Evolutionary conservation across 2,329 filamentous ascomycete genomes (phyloP).

Genomic region (Neophaeococcomyces aloes): DNA sequence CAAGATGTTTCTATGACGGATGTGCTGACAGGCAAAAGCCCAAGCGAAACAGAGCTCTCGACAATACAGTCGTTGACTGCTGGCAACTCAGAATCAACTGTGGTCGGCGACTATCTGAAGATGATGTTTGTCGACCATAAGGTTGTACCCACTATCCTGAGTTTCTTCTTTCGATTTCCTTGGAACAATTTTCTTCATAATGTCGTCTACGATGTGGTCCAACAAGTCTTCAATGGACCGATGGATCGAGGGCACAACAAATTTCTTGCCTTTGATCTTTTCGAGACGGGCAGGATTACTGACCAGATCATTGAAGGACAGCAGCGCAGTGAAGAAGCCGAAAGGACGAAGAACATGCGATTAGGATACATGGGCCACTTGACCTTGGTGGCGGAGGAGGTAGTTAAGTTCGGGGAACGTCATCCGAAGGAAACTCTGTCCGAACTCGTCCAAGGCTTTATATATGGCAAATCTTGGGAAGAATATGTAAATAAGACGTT

Average conservation of each 20-base stretch:
- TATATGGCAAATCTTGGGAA: conserved; percentile 84
- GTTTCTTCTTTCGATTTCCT: conserved; percentile 95
- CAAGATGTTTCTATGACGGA: conserved; percentile 9
- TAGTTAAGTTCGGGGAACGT: conserved; percentile 94
- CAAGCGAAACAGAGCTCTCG: conserved; percentile 14
- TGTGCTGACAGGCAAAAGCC: conserved; percentile 6
- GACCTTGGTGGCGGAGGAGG: conserved; percentile 93
- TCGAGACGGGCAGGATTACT: conserved; percentile 81
- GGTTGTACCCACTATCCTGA: conserved; percentile 89
- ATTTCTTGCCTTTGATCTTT: conserved; percentile 79
- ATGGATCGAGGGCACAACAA: conserved; percentile 95
- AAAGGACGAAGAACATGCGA: conserved; percentile 72
- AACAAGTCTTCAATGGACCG: conserved; percentile 96
- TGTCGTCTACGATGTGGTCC: conserved; percentile 96
- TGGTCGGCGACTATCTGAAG: conserved; percentile 90
- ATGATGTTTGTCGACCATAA: conserved; percentile 91
- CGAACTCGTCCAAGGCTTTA: conserved; percentile 71
- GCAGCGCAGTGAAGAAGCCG: conserved; percentile 71
- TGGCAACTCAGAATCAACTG: conserved; percentile 56
- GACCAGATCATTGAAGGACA: conserved; percentile 88
- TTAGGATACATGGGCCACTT: conserved; percentile 98
- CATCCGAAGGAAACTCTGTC: conserved; percentile 82
- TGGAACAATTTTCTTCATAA: conserved; percentile 99
- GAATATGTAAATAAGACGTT: conserved; percentile 89
- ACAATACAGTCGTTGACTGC: conserved; percentile 30